Evolutionary conservation across 768 basidiomycete species (phyloP).

Genomic region (Naganishia friedmannii): DNA sequence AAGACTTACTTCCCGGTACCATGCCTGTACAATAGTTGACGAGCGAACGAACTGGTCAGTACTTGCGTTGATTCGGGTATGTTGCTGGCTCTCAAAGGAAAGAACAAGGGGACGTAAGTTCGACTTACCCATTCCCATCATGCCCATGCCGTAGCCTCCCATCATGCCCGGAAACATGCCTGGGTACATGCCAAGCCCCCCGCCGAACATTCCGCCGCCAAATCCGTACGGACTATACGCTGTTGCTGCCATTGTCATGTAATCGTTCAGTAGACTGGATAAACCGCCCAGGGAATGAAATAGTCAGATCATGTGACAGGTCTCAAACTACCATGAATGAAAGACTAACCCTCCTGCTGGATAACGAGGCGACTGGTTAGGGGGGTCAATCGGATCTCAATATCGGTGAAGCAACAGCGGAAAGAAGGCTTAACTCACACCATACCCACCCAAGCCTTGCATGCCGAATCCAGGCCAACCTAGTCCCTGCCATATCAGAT

Average conservation of each 20-base stretch:
- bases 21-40: neutral
- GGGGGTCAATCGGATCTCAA: neutral
- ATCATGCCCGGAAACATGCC: slow-evolving; percentile 21
- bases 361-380: slow-evolving; percentile 26
- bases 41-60: neutral
- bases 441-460: slow-evolving; percentile 19
- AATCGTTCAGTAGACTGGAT: slow-evolving; percentile 23
- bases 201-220: slow-evolving; percentile 5
- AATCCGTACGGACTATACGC: neutral
- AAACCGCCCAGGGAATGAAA: neutral
- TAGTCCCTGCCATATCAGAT: slow-evolving; percentile 2
- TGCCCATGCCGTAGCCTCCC: slow-evolving; percentile 21
- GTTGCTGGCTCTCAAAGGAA: neutral
- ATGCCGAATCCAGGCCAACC: slow-evolving; percentile 24
- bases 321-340: too few species aligned
- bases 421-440: slow-evolving; percentile 3
- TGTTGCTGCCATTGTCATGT: slow-evolving; percentile 16
- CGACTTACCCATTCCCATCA: slow-evolving; percentile 25
- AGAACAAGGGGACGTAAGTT: neutral
- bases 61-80: neutral
- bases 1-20: slow-evolving; percentile 9
- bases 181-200: neutral
- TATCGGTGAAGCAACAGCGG: too few species aligned
- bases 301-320: slow-evolving; percentile 5
- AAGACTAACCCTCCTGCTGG: slow-evolving; percentile 28